Percentiles rank a stretch among this genome's conserved stretches.
These are phyloP conservation scores for Venturia asperata DNA, from an alignment of 2,329 filamentous ascomycete species.

Conservation along the genomic window DNA sequence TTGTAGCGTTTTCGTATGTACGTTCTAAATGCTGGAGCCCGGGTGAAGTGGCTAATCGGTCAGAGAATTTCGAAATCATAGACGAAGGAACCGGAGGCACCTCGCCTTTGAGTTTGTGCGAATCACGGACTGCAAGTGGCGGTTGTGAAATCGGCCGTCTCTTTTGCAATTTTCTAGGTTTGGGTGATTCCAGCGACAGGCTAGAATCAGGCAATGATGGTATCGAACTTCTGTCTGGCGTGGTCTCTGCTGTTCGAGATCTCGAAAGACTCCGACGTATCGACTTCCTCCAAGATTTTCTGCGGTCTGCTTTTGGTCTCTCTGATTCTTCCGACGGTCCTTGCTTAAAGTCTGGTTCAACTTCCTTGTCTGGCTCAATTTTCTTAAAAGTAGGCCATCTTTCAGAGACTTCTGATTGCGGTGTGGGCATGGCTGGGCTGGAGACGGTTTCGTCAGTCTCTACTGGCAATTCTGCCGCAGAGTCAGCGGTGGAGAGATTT, in stretches of 20 bases:
- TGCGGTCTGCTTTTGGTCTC: conserved; percentile 2
- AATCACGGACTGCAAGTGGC: conserved; percentile 29
- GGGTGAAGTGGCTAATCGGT: conserved; percentile 30
- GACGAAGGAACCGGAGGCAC: conserved; percentile 31
- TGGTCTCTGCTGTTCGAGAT: conserved; percentile 19
- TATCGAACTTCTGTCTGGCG: conserved; percentile 26
- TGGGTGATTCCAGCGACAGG: conserved; percentile 24
- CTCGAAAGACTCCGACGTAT: conserved; percentile 13
- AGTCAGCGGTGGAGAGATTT: conserved; percentile 6
- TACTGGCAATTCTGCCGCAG: neutral
- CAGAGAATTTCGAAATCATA: conserved; percentile 32
- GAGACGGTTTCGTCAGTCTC: neutral
- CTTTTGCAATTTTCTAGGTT: conserved; percentile 29
- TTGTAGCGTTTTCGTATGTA: conserved; percentile 28
- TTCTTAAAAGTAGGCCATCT: neutral
- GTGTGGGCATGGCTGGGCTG: neutral
- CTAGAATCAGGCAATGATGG: conserved; percentile 23
- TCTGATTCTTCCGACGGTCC: neutral
- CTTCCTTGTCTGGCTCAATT: too few species aligned
- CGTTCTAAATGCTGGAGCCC: conserved; percentile 33
- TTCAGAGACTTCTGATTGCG: neutral
- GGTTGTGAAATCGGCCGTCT: conserved; percentile 26
- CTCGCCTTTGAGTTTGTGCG: conserved; percentile 27
- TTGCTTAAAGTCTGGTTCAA: too few species aligned
- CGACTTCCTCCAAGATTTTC: conserved; percentile 18